These are phyloP conservation scores for Metarhizium guizhouense DNA, from an alignment of 2,329 filamentous ascomycete genomes.

Conservation along the genomic window DNA sequence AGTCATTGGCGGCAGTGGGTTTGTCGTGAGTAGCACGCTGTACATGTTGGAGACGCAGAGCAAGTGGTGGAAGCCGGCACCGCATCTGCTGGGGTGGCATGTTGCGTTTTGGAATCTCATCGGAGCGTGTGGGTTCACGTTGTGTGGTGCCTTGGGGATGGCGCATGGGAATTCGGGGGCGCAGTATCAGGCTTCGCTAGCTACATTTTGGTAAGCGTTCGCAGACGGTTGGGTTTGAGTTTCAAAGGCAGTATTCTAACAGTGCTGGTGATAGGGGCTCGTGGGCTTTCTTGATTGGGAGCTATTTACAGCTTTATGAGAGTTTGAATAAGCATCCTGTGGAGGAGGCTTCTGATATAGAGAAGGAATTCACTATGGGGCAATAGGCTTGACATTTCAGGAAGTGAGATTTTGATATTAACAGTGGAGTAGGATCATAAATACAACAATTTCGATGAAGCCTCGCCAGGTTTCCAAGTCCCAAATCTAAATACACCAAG, in stretches of 20 bases:
- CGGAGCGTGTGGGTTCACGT: constrained; percentile 53
- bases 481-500: not conserved
- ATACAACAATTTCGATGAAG: not conserved
- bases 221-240: not conserved
- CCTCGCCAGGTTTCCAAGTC: not conserved
- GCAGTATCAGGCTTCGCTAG: constrained; percentile 8
- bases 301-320: constrained; percentile 11
- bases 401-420: not conserved
- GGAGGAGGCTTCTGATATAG: constrained; percentile 3
- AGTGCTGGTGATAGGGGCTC: constrained; percentile 26
- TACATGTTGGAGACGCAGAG: constrained; percentile 61
- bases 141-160: constrained; percentile 45
- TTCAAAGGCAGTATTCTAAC: not conserved
- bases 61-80: constrained; percentile 52
- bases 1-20: constrained; percentile 52
- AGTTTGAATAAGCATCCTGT: constrained; percentile 11
- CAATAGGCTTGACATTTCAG: not conserved
- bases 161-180: constrained; percentile 16
- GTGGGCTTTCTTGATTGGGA: constrained; percentile 35
- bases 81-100: constrained; percentile 53
- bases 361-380: not conserved
- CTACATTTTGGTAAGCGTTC: constrained; percentile 21
- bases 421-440: not conserved
- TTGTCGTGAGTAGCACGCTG: constrained; percentile 47
- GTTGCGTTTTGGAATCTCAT: constrained; percentile 58